These are phyloP conservation scores for Harringtonia lauricola DNA, from an alignment of 2,329 filamentous ascomycete species.

Conservation along the genomic window DNA sequence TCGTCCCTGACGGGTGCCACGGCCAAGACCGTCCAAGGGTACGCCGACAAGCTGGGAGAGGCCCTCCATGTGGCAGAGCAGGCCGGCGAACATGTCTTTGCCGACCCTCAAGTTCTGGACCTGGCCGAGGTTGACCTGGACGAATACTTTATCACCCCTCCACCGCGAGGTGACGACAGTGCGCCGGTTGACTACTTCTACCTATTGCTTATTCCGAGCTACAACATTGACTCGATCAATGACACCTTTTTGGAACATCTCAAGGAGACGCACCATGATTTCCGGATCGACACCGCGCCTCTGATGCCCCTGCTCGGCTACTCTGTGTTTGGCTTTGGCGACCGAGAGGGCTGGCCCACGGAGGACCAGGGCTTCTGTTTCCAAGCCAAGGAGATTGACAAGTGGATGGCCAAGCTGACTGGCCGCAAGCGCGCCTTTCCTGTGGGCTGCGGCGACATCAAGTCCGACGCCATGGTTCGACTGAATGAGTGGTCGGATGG, in stretches of 20 bases:
- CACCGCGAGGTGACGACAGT: conserved; percentile 33
- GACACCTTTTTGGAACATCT: conserved; percentile 81
- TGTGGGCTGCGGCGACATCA: conserved; percentile 78
- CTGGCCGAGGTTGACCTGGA: conserved; percentile 84
- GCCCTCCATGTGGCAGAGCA: conserved; percentile 24
- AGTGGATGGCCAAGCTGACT: conserved; percentile 95
- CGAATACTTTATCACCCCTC: conserved; percentile 75
- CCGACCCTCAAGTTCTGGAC: conserved; percentile 58
- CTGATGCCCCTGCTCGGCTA: conserved; percentile 70
- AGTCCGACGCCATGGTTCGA: conserved; percentile 51
- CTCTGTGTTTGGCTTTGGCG: conserved; percentile 88
- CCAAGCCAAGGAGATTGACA: conserved; percentile 82
- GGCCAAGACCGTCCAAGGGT: conserved; percentile 56
- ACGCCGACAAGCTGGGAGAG: conserved; percentile 43
- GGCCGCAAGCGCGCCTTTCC: conserved; percentile 79
- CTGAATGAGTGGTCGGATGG: conserved; percentile 71
- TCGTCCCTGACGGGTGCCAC: conserved; percentile 81
- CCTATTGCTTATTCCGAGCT: conserved; percentile 74
- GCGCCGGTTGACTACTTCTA: conserved; percentile 59
- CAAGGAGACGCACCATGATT: conserved; percentile 90
- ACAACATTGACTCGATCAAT: conserved; percentile 90
- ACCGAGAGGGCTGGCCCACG: conserved; percentile 83
- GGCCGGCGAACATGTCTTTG: conserved; percentile 19
- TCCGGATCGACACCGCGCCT: conserved; percentile 85
- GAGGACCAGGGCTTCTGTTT: conserved; percentile 88